Conservation (phyloP, 805 yeast genomes). For the Dipodascus albidus region DNA sequence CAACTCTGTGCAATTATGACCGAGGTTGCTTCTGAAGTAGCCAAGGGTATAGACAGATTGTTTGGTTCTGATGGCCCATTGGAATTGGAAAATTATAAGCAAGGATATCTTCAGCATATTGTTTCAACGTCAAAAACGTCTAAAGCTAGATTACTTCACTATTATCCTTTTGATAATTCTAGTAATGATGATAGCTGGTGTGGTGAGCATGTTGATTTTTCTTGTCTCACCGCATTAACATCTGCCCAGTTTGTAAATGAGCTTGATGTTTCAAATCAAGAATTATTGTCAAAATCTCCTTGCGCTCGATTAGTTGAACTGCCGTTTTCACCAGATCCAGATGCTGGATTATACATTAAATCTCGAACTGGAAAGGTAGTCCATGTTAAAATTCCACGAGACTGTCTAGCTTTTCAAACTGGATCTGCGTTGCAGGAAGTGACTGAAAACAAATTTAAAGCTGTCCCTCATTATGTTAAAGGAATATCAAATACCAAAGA, state of each 20-base stretch:
- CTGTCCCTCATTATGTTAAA: slow-evolving; percentile 47
- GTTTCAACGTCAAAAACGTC: slow-evolving; percentile 41
- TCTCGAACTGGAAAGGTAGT: slow-evolving; percentile 34
- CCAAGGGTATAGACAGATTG: slow-evolving; percentile 42
- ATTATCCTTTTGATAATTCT: slow-evolving; percentile 29
- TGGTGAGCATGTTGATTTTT: slow-evolving; percentile 51
- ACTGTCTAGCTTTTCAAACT: slow-evolving; percentile 50
- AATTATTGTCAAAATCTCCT: slow-evolving; percentile 3
- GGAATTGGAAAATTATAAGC: slow-evolving; percentile 22
- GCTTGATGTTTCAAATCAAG: slow-evolving; percentile 4
- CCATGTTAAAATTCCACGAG: slow-evolving; percentile 41
- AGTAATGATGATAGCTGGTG: slow-evolving; percentile 38
- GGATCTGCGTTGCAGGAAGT: slow-evolving; percentile 46
- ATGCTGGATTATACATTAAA: slow-evolving; percentile 40
- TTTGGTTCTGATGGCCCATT: slow-evolving; percentile 18
- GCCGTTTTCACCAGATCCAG: slow-evolving; percentile 29
- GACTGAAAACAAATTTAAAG: slow-evolving; percentile 37
- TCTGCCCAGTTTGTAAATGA: slow-evolving; percentile 42
- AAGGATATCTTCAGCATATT: slow-evolving; percentile 32
- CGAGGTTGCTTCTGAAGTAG: slow-evolving; percentile 37
- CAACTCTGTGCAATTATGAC: slow-evolving; percentile 34
- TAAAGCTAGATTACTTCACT: slow-evolving; percentile 47
- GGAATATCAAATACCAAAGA: slow-evolving; percentile 26
- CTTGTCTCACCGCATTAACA: slow-evolving; percentile 48
- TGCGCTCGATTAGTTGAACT: slow-evolving; percentile 5